These are phyloP conservation scores for Serendipita sp. DNA, from an alignment of 768 basidiomycete species.

Conservation along the genomic window DNA sequence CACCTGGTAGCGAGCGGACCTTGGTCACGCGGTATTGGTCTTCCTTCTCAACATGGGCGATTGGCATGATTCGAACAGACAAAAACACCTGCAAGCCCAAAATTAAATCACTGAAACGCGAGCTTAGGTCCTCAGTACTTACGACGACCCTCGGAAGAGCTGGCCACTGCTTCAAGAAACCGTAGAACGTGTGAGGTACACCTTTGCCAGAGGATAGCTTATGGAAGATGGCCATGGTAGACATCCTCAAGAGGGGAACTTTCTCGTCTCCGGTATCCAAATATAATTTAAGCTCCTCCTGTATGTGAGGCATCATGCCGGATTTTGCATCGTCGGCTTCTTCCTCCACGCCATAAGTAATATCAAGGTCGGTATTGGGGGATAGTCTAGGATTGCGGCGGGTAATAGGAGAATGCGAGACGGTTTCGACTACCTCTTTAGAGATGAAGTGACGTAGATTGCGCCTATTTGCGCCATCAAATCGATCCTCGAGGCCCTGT, in stretches of 20 bases:
- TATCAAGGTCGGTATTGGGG: neutral
- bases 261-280: conserved; percentile 15
- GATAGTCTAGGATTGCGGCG: neutral
- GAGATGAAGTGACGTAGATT: conserved; percentile 40
- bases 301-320: conserved; percentile 3
- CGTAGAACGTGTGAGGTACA: conserved; percentile 50
- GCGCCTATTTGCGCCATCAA: conserved; percentile 39
- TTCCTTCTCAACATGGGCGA: conserved; percentile 30
- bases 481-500: conserved; percentile 39
- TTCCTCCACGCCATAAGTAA: conserved; percentile 6
- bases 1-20: conserved; percentile 38
- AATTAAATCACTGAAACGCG: neutral
- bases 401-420: neutral
- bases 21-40: conserved; percentile 44
- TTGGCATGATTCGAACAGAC: conserved; percentile 36
- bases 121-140: conserved; percentile 15
- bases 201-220: conserved; percentile 37
- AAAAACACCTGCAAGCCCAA: conserved; percentile 37
- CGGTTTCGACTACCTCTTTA: conserved; percentile 14
- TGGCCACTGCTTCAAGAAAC: conserved; percentile 50
- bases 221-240: conserved; percentile 42
- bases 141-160: conserved; percentile 51
- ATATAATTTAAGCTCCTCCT: conserved; percentile 12
- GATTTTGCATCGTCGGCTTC: conserved; percentile 12
- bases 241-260: conserved; percentile 25